Evolutionary conservation across 441 rosid species (phyloP).

Genomic region (Populus hybrid): DNA sequence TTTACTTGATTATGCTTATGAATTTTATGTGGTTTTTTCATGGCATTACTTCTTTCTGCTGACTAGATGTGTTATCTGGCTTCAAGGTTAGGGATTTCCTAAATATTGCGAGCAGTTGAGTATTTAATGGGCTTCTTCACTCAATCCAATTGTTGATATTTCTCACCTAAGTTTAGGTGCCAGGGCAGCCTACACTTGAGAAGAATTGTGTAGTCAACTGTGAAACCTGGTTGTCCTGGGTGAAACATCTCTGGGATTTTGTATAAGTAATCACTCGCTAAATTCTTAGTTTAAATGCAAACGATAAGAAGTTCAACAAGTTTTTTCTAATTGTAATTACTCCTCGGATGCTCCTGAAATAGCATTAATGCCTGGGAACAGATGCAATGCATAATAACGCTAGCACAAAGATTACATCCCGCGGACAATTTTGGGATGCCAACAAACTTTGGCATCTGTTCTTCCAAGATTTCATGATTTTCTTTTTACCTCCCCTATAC

Average conservation of each 20-base stretch:
- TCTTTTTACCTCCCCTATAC: neutral
- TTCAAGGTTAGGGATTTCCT: neutral
- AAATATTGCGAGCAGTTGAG: neutral
- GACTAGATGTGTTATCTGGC: neutral
- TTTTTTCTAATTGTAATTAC: slow-evolving; percentile 1
- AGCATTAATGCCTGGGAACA: neutral
- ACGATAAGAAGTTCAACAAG: neutral
- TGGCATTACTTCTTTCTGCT: neutral
- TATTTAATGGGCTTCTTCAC: neutral
- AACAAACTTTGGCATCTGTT: neutral
- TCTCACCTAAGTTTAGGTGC: neutral
- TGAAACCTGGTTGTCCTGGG: neutral
- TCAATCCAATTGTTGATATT: neutral
- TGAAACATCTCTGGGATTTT: neutral
- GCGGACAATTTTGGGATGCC: neutral
- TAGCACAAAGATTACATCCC: neutral
- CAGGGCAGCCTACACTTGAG: neutral
- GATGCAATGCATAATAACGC: neutral
- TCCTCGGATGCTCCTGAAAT: neutral
- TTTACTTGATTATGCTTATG: neutral
- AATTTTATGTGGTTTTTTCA: neutral
- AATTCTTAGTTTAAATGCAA: neutral
- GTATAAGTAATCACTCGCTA: neutral
- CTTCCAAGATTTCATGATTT: neutral
- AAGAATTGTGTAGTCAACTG: neutral